A percentile compares a stretch with the other conserved stretches of the same genome.
Evolutionary conservation across 345 rosid genomes (phyloP).

Genomic region (Murraya koenigii): DNA sequence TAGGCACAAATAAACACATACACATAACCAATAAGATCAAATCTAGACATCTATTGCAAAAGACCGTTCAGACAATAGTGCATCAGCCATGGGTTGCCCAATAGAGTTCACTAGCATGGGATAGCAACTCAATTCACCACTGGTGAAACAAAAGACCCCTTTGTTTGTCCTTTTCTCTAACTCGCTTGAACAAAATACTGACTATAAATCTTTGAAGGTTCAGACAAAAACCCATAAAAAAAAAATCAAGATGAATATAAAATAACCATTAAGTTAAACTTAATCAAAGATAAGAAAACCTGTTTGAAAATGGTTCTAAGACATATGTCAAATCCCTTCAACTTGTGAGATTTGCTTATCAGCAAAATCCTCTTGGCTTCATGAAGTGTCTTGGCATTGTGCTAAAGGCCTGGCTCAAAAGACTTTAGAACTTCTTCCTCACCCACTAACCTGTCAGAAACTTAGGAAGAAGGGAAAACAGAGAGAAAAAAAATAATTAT

Average conservation of each 20-base stretch:
- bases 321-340: background rate
- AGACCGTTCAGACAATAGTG: background rate
- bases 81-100: background rate
- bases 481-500: background rate
- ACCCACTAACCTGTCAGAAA: background rate
- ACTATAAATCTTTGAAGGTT: background rate
- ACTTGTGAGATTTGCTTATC: background rate
- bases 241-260: background rate
- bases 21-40: background rate
- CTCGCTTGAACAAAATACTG: background rate
- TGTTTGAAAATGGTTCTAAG: background rate
- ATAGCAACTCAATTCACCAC: background rate
- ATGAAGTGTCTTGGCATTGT: slow-evolving; percentile 2
- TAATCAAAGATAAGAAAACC: background rate
- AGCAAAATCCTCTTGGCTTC: background rate
- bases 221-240: background rate
- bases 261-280: background rate
- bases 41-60: background rate
- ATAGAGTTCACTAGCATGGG: background rate
- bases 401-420: background rate
- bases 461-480: background rate
- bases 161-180: background rate
- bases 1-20: background rate
- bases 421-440: slow-evolving; percentile 3
- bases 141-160: background rate